A percentile compares a stretch with the other conserved stretches of the same genome.
These are phyloP conservation scores for Metschnikowia henanensis DNA, from an alignment of 805 yeast genomes.

Conservation along the genomic window DNA sequence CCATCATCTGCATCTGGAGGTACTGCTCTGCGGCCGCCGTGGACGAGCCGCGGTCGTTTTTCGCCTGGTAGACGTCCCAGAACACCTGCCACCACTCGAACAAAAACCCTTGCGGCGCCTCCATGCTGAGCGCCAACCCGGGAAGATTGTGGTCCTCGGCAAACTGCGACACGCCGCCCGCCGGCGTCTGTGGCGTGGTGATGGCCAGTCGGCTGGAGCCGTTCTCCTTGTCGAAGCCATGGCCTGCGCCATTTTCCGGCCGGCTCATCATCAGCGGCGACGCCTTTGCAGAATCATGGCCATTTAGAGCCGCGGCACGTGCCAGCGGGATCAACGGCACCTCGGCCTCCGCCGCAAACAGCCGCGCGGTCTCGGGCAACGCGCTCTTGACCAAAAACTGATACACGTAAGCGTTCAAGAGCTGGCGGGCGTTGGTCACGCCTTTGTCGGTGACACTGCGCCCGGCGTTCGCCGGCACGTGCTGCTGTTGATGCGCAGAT, in stretches of 20 bases:
- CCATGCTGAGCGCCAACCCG: conserved; percentile 56
- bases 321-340: conserved; percentile 38
- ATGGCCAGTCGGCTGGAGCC: conserved; percentile 5
- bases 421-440: conserved; percentile 53
- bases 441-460: conserved; percentile 39
- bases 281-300: conserved; percentile 16
- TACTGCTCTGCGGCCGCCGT: conserved; percentile 61
- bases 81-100: conserved; percentile 97
- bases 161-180: conserved; percentile 22
- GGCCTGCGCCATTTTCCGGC: neutral
- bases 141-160: conserved; percentile 47
- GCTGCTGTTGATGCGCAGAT: conserved; percentile 7
- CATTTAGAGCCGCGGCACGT: neutral
- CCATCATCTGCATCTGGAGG: conserved; percentile 59
- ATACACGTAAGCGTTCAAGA: conserved; percentile 80
- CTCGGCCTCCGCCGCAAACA: conserved; percentile 77
- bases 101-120: conserved; percentile 84
- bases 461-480: conserved; percentile 22
- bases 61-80: conserved; percentile 90
- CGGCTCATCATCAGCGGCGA: conserved; percentile 20
- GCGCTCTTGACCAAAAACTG: conserved; percentile 80
- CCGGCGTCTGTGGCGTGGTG: conserved; percentile 30
- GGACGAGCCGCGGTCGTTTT: conserved; percentile 37
- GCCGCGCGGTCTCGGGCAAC: conserved; percentile 67
- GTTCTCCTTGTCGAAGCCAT: conserved; percentile 3